phyloP scores from a whole-genome alignment of 1,284 basidiomycete genomes.

The Naganishia liquefaciens region DNA sequence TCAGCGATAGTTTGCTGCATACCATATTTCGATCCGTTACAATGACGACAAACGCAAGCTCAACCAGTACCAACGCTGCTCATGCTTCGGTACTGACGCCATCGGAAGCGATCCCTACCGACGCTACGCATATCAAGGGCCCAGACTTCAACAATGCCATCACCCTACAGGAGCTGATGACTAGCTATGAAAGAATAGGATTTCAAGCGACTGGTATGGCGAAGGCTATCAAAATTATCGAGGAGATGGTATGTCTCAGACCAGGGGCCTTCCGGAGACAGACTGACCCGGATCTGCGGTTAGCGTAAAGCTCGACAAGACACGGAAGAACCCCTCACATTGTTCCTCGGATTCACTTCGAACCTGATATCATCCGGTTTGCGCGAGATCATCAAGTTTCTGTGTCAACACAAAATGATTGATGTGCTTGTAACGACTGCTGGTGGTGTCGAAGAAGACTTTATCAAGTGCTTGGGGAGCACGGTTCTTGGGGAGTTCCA shows the following conservation, averaged over 20 bases:
- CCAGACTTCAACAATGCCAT: constrained; percentile 78
- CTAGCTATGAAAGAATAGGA: constrained; percentile 83
- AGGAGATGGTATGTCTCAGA: constrained; percentile 55
- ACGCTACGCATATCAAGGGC: constrained; percentile 75
- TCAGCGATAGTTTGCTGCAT: too few relatives aligned
- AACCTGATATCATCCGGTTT: constrained; percentile 98
- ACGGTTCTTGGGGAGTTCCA: constrained; percentile 95
- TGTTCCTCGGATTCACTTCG: constrained; percentile 98
- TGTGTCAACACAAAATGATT: constrained; percentile 92
- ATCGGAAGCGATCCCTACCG: constrained; percentile 73
- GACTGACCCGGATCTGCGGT: background rate
- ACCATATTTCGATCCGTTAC: background rate
- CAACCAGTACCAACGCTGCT: constrained; percentile 39
- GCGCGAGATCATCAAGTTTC: constrained; percentile 86
- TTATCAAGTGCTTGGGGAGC: constrained; percentile 96
- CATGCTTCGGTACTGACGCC: constrained; percentile 70
- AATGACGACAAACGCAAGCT: constrained; percentile 1
- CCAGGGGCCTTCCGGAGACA: background rate
- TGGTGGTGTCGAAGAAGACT: constrained; percentile 97
- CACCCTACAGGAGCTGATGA: constrained; percentile 71
- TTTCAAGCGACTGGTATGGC: constrained; percentile 93
- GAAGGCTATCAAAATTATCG: constrained; percentile 65
- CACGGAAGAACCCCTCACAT: constrained; percentile 57
- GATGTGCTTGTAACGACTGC: constrained; percentile 93
- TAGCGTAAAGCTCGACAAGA: constrained; percentile 47